Conservation (phyloP, 2,329 filamentous ascomycete genomes). For the Metarhizium sp. region DNA sequence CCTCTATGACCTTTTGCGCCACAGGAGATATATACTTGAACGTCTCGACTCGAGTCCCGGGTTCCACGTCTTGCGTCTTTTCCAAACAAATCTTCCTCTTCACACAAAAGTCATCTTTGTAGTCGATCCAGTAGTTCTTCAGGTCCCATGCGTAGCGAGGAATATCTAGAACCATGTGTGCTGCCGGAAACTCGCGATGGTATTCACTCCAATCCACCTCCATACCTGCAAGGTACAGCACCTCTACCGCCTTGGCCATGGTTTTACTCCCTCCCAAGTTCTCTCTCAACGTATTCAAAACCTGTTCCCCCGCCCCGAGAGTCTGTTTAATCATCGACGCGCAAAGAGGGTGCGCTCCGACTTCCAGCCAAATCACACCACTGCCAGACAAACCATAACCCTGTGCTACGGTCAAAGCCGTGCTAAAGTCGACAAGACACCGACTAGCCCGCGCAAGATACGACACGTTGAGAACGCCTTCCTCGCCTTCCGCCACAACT, state of each 20-base stretch:
- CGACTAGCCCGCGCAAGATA: background rate
- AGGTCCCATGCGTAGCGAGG: constrained; percentile 62
- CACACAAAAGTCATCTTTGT: constrained; percentile 46
- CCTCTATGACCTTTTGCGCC: constrained; percentile 38
- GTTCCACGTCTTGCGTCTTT: background rate
- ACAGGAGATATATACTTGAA: background rate
- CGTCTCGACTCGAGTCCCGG: background rate
- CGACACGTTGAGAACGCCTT: background rate
- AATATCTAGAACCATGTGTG: constrained; percentile 43
- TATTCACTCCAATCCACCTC: constrained; percentile 34
- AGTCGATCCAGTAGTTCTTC: constrained; percentile 59
- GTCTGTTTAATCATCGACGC: background rate
- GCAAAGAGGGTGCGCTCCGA: background rate
- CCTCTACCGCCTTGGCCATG: background rate
- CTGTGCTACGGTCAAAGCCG: background rate
- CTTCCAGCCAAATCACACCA: background rate
- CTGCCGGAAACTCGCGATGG: constrained; percentile 36
- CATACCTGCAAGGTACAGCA: background rate
- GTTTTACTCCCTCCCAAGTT: background rate
- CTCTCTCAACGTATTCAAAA: background rate
- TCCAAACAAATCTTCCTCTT: constrained; percentile 37
- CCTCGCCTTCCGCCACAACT: constrained; percentile 22
- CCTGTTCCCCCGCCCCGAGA: background rate
- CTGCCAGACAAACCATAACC: background rate
- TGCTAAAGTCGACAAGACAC: background rate